These are phyloP conservation scores for Paramecium bursaria DNA, from an alignment of 73 alveolate genomes.

Conservation along the genomic window DNA sequence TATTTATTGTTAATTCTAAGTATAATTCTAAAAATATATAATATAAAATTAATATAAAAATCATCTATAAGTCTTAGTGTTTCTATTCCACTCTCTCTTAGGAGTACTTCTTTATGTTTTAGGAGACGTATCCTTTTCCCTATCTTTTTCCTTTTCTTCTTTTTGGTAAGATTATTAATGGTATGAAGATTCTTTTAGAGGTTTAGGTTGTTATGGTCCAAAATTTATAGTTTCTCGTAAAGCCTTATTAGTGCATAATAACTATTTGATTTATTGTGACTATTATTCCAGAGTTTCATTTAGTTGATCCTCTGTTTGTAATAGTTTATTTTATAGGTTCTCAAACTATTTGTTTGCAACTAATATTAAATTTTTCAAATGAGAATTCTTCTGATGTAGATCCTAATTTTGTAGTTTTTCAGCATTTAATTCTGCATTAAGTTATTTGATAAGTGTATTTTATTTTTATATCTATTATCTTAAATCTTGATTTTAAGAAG, in stretches of 20 bases:
- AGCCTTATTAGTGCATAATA: slow-evolving; percentile 33
- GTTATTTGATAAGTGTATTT: background rate
- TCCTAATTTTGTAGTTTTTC: slow-evolving; percentile 16
- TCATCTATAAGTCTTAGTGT: slow-evolving; percentile 20
- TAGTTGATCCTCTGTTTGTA: slow-evolving; percentile 26
- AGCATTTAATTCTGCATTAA: slow-evolving; percentile 7
- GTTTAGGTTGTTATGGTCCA: no score
- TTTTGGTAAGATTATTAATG: background rate
- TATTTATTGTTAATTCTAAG: no score
- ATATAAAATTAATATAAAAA: background rate
- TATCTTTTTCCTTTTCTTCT: background rate
- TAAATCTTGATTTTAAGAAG: background rate
- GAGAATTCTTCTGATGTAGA: slow-evolving; percentile 10
- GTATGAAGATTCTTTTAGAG: no score
- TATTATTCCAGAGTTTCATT: slow-evolving; percentile 7
- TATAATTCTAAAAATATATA: no score
- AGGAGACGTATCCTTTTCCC: background rate
- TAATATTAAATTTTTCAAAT: background rate
- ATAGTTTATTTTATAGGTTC: background rate
- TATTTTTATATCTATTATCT: background rate
- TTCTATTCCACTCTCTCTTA: slow-evolving; percentile 57
- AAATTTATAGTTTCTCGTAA: slow-evolving; percentile 46
- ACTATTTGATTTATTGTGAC: slow-evolving; percentile 24
- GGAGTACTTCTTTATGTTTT: slow-evolving; percentile 12
- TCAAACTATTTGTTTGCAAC: slow-evolving; percentile 47